Conservation (phyloP, 1,139 yeast species). For the Blastobotrys arbuscula region DNA sequence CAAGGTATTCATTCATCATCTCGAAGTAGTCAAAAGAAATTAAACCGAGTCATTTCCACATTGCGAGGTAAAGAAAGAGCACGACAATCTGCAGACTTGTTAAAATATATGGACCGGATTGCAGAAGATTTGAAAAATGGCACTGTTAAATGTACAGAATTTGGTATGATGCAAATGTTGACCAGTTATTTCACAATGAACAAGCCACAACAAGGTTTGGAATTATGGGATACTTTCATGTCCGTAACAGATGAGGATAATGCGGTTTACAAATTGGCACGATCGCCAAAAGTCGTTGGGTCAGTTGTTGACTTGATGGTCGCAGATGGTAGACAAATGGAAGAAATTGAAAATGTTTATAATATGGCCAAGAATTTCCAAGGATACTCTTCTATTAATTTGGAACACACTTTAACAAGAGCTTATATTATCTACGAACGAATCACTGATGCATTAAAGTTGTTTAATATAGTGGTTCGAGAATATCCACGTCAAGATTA, state of each 20-base stretch:
- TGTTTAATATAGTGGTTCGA: slow-evolving; percentile 42
- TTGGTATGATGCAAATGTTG: slow-evolving; percentile 52
- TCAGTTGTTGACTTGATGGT: slow-evolving; percentile 65
- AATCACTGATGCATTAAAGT: slow-evolving; percentile 45
- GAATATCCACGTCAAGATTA: slow-evolving; percentile 35
- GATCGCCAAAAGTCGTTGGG: slow-evolving; percentile 58
- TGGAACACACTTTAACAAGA: slow-evolving; percentile 56
- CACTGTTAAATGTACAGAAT: slow-evolving; percentile 41
- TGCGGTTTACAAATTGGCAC: slow-evolving; percentile 23
- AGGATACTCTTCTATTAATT: slow-evolving; percentile 33
- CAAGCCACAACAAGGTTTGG: slow-evolving; percentile 47
- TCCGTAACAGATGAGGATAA: slow-evolving; percentile 34
- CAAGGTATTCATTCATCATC: slow-evolving; percentile 28
- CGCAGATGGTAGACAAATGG: slow-evolving; percentile 54
- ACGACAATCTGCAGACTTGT: slow-evolving; percentile 26
- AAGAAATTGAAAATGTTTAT: slow-evolving; percentile 49
- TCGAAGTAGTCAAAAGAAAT: slow-evolving; percentile 17
- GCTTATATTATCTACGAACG: slow-evolving; percentile 51
- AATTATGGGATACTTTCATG: slow-evolving; percentile 40
- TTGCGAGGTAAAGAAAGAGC: slow-evolving; percentile 17
- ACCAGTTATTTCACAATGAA: slow-evolving; percentile 54
- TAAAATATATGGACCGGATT: slow-evolving; percentile 32
- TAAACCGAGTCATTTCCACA: slow-evolving; percentile 17
- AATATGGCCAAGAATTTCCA: slow-evolving; percentile 33
- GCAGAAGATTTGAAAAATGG: slow-evolving; percentile 43